Evolutionary conservation across 805 yeast genomes (phyloP).

Genomic region (Sugiyamaella marilandica): DNA sequence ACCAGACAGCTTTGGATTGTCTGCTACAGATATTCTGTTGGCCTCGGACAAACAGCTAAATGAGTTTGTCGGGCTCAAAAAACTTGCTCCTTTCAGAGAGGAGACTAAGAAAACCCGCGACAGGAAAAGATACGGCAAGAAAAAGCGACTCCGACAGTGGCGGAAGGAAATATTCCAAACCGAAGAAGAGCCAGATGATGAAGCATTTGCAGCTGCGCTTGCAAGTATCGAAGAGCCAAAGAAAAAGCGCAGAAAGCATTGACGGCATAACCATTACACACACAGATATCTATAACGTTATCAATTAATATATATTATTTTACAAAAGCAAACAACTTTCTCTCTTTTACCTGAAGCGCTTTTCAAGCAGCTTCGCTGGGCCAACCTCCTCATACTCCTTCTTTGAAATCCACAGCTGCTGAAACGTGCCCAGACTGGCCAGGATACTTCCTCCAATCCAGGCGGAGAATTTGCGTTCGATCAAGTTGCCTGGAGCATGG

Average conservation of each 20-base stretch:
- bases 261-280: not conserved
- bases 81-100: slow-evolving; percentile 88
- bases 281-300: slow-evolving; percentile 1
- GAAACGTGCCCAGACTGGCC: slow-evolving; percentile 87
- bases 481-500: slow-evolving; percentile 66
- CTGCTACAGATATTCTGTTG: slow-evolving; percentile 77
- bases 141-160: slow-evolving; percentile 83
- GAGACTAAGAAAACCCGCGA: slow-evolving; percentile 69
- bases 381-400: slow-evolving; percentile 88
- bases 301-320: slow-evolving; percentile 7
- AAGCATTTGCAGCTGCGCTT: slow-evolving; percentile 15
- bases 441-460: slow-evolving; percentile 93
- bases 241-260: slow-evolving; percentile 9
- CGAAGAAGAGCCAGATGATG: slow-evolving; percentile 41
- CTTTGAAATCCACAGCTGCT: slow-evolving; percentile 92
- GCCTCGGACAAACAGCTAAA: slow-evolving; percentile 88
- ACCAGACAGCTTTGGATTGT: slow-evolving; percentile 86
- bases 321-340: not conserved
- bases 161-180: slow-evolving; percentile 71
- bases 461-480: slow-evolving; percentile 72
- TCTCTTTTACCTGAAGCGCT: slow-evolving; percentile 69
- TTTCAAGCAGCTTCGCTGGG: slow-evolving; percentile 68
- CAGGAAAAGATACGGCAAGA: slow-evolving; percentile 76
- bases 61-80: slow-evolving; percentile 80
- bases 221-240: slow-evolving; percentile 5